Evolutionary conservation across 306 rosid genomes (phyloP).

Genomic region (Cotoneaster glaucophyllus): DNA sequence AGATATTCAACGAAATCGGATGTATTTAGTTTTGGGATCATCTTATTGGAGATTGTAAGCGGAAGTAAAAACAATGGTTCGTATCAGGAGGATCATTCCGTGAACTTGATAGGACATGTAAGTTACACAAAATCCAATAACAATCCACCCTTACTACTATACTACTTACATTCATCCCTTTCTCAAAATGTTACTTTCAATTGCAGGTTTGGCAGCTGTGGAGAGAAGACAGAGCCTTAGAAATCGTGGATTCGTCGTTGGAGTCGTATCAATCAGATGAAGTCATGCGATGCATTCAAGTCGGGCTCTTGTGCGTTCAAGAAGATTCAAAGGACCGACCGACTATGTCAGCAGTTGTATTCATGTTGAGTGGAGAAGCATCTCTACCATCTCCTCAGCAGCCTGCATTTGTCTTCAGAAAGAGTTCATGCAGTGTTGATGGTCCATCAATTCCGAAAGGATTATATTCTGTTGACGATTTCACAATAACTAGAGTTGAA

Average conservation of each 20-base stretch:
- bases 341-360: constrained; percentile 46
- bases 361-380: constrained; percentile 43
- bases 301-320: constrained; percentile 59
- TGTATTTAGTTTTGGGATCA: constrained; percentile 50
- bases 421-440: neutral
- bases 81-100: constrained; percentile 12
- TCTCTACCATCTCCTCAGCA: constrained; percentile 7
- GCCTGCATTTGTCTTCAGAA: constrained; percentile 9
- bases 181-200: neutral
- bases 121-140: neutral
- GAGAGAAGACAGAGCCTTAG: constrained; percentile 34
- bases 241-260: constrained; percentile 35
- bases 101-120: constrained; percentile 49
- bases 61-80: constrained; percentile 37
- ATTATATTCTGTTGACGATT: neutral
- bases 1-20: constrained; percentile 38
- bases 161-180: neutral
- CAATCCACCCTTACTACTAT: neutral
- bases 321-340: constrained; percentile 55
- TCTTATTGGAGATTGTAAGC: constrained; percentile 44
- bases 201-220: constrained; percentile 47
- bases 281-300: constrained; percentile 56
- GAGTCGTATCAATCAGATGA: constrained; percentile 21
- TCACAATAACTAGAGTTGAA: constrained; percentile 1
- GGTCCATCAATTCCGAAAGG: neutral